Conservation (phyloP, 768 basidiomycete genomes). For the Lactifluus echinatus region DNA sequence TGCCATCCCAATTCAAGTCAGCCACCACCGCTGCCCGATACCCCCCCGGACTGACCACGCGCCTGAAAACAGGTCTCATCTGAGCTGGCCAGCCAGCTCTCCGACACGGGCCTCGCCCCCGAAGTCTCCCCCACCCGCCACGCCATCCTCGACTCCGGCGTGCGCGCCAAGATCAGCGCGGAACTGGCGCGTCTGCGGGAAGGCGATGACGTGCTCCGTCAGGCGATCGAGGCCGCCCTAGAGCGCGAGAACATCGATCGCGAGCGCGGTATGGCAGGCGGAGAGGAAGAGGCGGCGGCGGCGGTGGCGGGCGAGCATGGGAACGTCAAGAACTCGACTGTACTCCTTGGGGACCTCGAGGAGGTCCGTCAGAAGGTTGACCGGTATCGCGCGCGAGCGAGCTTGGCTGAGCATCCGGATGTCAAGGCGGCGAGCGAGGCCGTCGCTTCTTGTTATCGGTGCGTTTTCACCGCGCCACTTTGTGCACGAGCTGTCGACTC, state of each 20-base stretch:
- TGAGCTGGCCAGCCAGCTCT: slow-evolving; percentile 71
- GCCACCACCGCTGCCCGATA: too few species aligned
- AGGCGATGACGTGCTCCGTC: slow-evolving; percentile 44
- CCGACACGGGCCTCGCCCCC: slow-evolving; percentile 51
- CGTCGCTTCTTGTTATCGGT: slow-evolving; percentile 73
- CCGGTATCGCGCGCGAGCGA: slow-evolving; percentile 50
- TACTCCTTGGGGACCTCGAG: slow-evolving; percentile 66
- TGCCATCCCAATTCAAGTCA: slow-evolving; percentile 34
- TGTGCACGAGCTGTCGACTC: too few species aligned
- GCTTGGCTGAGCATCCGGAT: slow-evolving; percentile 45
- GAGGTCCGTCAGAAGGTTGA: slow-evolving; percentile 67
- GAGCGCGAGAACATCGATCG: slow-evolving; percentile 84
- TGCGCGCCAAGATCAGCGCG: slow-evolving; percentile 60
- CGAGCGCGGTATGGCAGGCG: slow-evolving; percentile 44
- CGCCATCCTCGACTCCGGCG: slow-evolving; percentile 60
- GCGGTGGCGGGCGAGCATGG: slow-evolving; percentile 24
- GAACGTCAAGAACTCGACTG: slow-evolving; percentile 47
- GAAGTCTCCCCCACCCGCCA: slow-evolving; percentile 62
- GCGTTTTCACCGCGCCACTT: too few species aligned
- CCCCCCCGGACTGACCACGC: too few species aligned
- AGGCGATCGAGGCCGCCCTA: slow-evolving; percentile 67
- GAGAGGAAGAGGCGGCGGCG: slow-evolving; percentile 24
- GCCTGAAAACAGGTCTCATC: slow-evolving; percentile 57
- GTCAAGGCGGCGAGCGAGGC: slow-evolving; percentile 50
- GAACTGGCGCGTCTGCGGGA: slow-evolving; percentile 58